These are phyloP conservation scores for Penicillium frequentans DNA, from an alignment of 2,329 filamentous ascomycete species.

Conservation along the genomic window DNA sequence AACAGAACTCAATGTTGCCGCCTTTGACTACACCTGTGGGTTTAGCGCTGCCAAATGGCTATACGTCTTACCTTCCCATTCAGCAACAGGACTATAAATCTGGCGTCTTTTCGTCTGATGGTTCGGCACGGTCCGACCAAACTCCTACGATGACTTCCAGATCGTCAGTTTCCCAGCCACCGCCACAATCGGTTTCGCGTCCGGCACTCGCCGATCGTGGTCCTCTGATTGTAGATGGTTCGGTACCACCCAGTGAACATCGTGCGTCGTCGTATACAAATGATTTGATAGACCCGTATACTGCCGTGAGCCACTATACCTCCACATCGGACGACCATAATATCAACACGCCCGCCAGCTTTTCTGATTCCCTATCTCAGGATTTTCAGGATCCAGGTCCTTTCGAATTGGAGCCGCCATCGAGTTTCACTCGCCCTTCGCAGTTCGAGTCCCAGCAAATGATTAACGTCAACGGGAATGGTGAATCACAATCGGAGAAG, in stretches of 20 bases:
- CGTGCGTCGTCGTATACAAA: slow-evolving; percentile 32
- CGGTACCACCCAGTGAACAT: slow-evolving; percentile 40
- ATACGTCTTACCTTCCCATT: slow-evolving; percentile 33
- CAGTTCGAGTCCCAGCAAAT: slow-evolving; percentile 23
- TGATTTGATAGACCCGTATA: slow-evolving; percentile 38
- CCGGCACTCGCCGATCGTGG: slow-evolving; percentile 35
- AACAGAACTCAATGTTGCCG: slow-evolving; percentile 40
- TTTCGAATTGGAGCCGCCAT: slow-evolving; percentile 36
- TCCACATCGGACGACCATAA: slow-evolving; percentile 42
- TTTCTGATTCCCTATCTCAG: slow-evolving; percentile 40
- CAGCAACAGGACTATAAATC: slow-evolving; percentile 37
- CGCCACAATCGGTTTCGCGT: slow-evolving; percentile 26
- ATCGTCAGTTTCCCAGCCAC: slow-evolving; percentile 16
- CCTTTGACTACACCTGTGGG: slow-evolving; percentile 40
- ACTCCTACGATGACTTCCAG: slow-evolving; percentile 21
- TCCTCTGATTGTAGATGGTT: slow-evolving; percentile 50
- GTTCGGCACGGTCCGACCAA: slow-evolving; percentile 24
- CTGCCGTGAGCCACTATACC: slow-evolving; percentile 39
- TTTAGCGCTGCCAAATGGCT: slow-evolving; percentile 40
- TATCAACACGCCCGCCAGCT: slow-evolving; percentile 38
- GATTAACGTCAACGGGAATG: slow-evolving; percentile 10
- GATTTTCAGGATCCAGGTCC: slow-evolving; percentile 38
- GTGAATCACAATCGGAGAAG: slow-evolving; percentile 17
- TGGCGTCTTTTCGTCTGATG: slow-evolving; percentile 26
- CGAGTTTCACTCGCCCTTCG: slow-evolving; percentile 27